phyloP scores from a whole-genome alignment of 352 stramenopile genomes.

The Hyphochytrium catenoides region DNA sequence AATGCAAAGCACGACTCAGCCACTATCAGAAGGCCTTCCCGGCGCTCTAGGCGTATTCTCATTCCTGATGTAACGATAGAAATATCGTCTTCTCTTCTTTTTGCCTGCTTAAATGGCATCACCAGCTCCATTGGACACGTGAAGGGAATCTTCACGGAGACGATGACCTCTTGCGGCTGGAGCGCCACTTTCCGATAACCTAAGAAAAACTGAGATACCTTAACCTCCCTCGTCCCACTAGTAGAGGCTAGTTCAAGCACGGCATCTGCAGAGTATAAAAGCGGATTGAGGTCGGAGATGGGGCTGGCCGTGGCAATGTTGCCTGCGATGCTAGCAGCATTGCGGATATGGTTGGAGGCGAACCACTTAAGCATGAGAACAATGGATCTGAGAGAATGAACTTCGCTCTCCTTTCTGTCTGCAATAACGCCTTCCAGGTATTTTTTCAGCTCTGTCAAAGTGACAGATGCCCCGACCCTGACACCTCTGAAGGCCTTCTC shows the following conservation, averaged over 20 bases:
- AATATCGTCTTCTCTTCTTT: slow-evolving; percentile 87
- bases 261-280: slow-evolving; percentile 64
- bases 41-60: slow-evolving; percentile 40
- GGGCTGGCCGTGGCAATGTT: slow-evolving; percentile 90
- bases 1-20: slow-evolving; percentile 27
- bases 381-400: too few species aligned
- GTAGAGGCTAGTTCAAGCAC: slow-evolving; percentile 28
- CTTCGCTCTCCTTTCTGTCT: too few species aligned
- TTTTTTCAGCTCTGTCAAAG: slow-evolving; percentile 7
- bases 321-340: slow-evolving; percentile 80
- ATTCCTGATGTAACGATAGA: slow-evolving; percentile 86
- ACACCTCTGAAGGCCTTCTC: slow-evolving; percentile 4
- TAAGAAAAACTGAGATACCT: slow-evolving; percentile 79
- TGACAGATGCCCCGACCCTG: slow-evolving; percentile 8
- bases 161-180: slow-evolving; percentile 64
- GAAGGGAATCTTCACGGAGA: slow-evolving; percentile 66
- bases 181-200: slow-evolving; percentile 78
- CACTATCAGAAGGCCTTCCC: slow-evolving; percentile 18
- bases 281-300: slow-evolving; percentile 91
- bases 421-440: too few species aligned
- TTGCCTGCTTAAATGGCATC: slow-evolving; percentile 83
- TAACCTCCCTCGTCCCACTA: slow-evolving; percentile 15
- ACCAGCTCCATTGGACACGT: slow-evolving; percentile 69
- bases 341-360: slow-evolving; percentile 87
- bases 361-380: slow-evolving; percentile 87